Evolutionary conservation across 108 stramenopile genomes (phyloP), one percentile per base, ranked within the genome.

Genomic region (Pinguiococcus pyrenoidosus): DNA sequence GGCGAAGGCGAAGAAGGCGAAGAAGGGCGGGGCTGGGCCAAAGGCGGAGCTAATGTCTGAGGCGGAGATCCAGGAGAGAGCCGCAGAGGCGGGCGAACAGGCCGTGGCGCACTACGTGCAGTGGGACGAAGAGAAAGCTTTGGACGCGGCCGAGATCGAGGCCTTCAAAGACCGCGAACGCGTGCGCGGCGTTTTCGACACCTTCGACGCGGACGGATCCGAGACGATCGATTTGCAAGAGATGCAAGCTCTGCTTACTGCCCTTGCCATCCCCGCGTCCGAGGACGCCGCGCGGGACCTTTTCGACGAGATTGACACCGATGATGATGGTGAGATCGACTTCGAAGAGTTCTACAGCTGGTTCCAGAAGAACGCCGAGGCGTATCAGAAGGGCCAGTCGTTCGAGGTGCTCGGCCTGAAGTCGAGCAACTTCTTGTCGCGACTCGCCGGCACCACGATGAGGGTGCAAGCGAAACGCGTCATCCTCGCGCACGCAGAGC

Each of bases 121-220:
- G n/a, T n/a, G n/a, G n/a, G n/a, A n/a, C n/a, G n/a, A n/a, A n/a
- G n/a, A n/a, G n/a, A n/a, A n/a, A n/a, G n/a, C n/a, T n/a, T n/a
- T n/a, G n/a, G n/a, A n/a, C n/a, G n/a, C n/a, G n/a, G n/a, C n/a
- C n/a, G n/a, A n/a, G n/a, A n/a, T n/a, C n/a, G n/a, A n/a, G n/a
- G n/a, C n/a, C n/a, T n/a, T n/a, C n/a, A n/a, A n/a, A n/a, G n/a
- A n/a, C n/a, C n/a, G n/a, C n/a, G n/a, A n/a, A n/a, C n/a, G n/a
- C n/a, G n/a, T n/a, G 7, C 39, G 42, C 12, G 57, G 32, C 14
- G 41, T 64, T 10, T 64, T 64, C 24, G 58, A 64, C 18, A 59
- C 58, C 27, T 59, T 64, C 51, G 62, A 64, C 26, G 39, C 59
- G 1, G 62, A 64, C 29, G 50, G 50, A 51, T 43, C 39, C 44